Percentiles rank a stretch among this genome's conserved stretches.
These are phyloP conservation scores for Urtica urens DNA, from an alignment of 306 rosid species.

Conservation along the genomic window DNA sequence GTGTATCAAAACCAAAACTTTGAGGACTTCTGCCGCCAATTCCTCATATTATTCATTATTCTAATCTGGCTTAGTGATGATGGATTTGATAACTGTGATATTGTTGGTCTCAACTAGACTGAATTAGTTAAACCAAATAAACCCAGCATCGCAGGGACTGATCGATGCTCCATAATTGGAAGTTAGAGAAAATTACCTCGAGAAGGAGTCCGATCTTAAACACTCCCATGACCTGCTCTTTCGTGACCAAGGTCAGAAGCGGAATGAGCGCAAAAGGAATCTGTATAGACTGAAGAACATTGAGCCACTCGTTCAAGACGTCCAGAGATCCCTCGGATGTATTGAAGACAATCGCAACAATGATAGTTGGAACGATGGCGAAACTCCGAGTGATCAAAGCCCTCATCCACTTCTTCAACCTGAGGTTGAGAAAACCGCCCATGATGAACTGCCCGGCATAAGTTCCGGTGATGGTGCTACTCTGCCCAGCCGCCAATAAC, in stretches of 20 bases:
- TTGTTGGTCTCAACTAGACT: too few relatives aligned
- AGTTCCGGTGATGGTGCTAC: conserved; percentile 86
- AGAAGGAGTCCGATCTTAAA: conserved; percentile 67
- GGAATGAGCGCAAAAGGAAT: conserved; percentile 90
- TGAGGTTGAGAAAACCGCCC: conserved; percentile 92
- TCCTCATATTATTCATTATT: too few relatives aligned
- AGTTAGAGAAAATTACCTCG: conserved; percentile 36
- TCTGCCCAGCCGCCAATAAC: conserved; percentile 84
- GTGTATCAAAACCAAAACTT: too few relatives aligned
- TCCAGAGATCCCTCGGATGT: conserved; percentile 68
- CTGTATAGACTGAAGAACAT: conserved; percentile 84
- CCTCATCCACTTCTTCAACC: conserved; percentile 82
- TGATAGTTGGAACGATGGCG: conserved; percentile 75
- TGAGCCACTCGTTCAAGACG: conserved; percentile 79
- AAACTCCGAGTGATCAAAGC: conserved; percentile 78
- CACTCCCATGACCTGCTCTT: conserved; percentile 76
- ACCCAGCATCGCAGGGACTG: too few relatives aligned
- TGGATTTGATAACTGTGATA: too few relatives aligned
- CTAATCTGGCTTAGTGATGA: too few relatives aligned
- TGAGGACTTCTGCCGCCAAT: too few relatives aligned
- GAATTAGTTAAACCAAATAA: too few relatives aligned
- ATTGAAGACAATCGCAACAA: conserved; percentile 63
- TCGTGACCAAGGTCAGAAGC: conserved; percentile 71
- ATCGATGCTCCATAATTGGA: background rate
- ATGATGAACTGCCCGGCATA: conserved; percentile 90